phyloP scores from a whole-genome alignment of 106 monocot species.

The Allium cepa region DNA sequence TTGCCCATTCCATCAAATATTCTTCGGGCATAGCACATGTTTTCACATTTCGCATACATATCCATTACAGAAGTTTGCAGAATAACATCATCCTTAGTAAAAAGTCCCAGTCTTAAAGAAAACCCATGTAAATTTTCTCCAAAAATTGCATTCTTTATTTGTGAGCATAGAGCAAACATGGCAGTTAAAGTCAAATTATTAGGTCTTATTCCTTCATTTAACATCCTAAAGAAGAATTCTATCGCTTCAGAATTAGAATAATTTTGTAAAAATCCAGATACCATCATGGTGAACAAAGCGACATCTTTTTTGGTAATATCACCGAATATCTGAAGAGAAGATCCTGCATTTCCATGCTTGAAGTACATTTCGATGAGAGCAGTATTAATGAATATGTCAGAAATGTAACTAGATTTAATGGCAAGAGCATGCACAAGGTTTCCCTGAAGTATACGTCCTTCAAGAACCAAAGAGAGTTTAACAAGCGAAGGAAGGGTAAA shows the following conservation, averaged over 20 bases:
- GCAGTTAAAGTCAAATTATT: slow-evolving; percentile 17
- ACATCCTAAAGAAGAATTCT: slow-evolving; percentile 26
- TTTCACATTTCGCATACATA: slow-evolving; percentile 37
- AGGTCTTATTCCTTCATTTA: slow-evolving; percentile 18
- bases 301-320: slow-evolving; percentile 29
- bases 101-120: slow-evolving; percentile 16
- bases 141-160: slow-evolving; percentile 2
- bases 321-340: slow-evolving; percentile 12
- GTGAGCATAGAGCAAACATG: slow-evolving; percentile 22
- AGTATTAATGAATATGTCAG: slow-evolving; percentile 22
- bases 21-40: slow-evolving; percentile 16
- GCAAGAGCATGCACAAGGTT: slow-evolving; percentile 28
- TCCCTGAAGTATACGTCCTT: slow-evolving; percentile 15
- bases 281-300: slow-evolving; percentile 33
- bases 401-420: slow-evolving; percentile 18
- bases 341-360: slow-evolving; percentile 5
- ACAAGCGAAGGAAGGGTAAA: slow-evolving; percentile 39
- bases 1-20: slow-evolving; percentile 23
- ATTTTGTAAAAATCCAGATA: slow-evolving; percentile 28
- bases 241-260: slow-evolving; percentile 9
- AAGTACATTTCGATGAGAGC: slow-evolving; percentile 26
- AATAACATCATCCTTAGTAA: slow-evolving; percentile 21
- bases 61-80: slow-evolving; percentile 27
- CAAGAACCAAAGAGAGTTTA: slow-evolving; percentile 25
- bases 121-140: slow-evolving; percentile 27